Evolutionary conservation across 768 basidiomycete genomes (phyloP), one percentile per base, ranked within the genome.

Genomic region (Saitozyma podzolica): DNA sequence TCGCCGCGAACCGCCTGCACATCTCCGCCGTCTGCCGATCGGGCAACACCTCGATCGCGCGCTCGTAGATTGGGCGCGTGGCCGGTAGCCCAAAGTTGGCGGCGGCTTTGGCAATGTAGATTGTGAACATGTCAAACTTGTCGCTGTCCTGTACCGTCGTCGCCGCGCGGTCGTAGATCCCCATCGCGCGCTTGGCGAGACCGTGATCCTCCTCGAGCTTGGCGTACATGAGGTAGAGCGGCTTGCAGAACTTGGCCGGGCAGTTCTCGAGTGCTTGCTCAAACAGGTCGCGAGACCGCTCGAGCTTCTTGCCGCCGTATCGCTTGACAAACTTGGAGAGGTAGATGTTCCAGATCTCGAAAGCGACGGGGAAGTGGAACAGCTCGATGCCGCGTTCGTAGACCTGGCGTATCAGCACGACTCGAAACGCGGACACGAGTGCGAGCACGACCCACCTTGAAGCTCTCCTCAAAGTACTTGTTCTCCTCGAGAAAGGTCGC

Each of bases 341-440:
- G 79, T 98, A 99, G 57, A 96, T 96, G 78, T 99, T 98, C 95
- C 96, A 98, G 66, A 99, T 88, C 80, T 99, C 96, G 79, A 97
- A 98, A 4, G 92, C 94, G 64, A 98, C 87, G 0, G 96, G 96
- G 84, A 91, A 98, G 9, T 94, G 95, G 83, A 98, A 98, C 40
- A 98, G 82, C 67, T 98, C 95, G 9, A 95, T 92, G 52, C 96
- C 96, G 29, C 94, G 88, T 78, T 98, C 96, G 77, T 97, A 99
- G 29, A 95, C 89, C 89, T 90, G 54, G 6, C 0, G 40, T 58
- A 2, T 53, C 40, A 48, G 50, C 45, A n/a, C 17, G 14, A 50
- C 2, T 47, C 45, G 45, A 47, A 3, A 6, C 40, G 52, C 39
- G 53, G 14, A 45, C 1, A 17, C 9, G 29, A 29, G 29, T 29